Percentiles rank a stretch among this genome's conserved stretches.
phyloP scores from a whole-genome alignment of 805 yeast species.

The Saturnispora bothae region DNA sequence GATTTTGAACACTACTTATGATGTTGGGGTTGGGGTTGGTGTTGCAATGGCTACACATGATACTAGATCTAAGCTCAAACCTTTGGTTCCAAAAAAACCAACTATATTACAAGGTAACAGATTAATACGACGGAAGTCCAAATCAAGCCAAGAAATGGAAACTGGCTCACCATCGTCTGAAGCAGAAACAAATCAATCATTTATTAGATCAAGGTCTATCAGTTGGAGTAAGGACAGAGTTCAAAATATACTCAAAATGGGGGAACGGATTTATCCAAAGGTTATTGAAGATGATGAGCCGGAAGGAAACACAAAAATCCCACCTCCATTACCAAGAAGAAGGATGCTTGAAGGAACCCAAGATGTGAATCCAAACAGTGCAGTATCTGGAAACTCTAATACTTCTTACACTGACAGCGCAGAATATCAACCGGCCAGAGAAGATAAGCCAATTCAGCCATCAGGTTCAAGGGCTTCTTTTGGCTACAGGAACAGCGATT shows the following conservation, averaged over 20 bases:
- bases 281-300: background rate
- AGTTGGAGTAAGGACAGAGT: constrained; percentile 7
- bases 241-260: constrained; percentile 2
- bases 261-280: background rate
- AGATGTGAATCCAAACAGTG: background rate
- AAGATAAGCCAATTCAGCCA: background rate
- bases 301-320: background rate
- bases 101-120: constrained; percentile 15
- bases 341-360: background rate
- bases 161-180: background rate
- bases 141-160: background rate
- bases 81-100: constrained; percentile 43
- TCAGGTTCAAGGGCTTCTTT: background rate
- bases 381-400: background rate
- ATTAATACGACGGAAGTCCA: background rate
- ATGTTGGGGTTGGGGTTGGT: constrained; percentile 2
- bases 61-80: constrained; percentile 19
- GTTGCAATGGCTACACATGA: constrained; percentile 7
- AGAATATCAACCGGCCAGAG: background rate
- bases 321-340: constrained; percentile 1
- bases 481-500: background rate
- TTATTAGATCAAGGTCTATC: background rate
- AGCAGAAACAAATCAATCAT: background rate
- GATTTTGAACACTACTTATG: background rate
- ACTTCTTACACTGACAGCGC: background rate